These are phyloP conservation scores for Aspergillus sp. DNA, from an alignment of 2,329 filamentous ascomycete species.

Conservation along the genomic window DNA sequence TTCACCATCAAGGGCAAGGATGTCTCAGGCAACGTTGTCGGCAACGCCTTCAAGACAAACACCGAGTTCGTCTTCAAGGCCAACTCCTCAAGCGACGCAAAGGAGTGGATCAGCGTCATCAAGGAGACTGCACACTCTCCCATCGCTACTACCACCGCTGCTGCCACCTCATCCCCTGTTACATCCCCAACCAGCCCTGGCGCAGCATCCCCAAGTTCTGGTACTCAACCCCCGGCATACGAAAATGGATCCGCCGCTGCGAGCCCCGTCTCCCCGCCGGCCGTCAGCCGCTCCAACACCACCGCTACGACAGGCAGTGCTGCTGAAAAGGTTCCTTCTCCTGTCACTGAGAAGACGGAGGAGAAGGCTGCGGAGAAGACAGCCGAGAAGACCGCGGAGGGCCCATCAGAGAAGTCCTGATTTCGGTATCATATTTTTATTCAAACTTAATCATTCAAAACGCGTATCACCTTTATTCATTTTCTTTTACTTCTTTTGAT, in stretches of 20 bases:
- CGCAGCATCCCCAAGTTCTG: conserved; percentile 4
- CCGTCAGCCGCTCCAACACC: conserved; percentile 12
- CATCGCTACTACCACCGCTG: conserved; percentile 11
- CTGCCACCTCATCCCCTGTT: conserved; percentile 10
- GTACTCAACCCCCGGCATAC: conserved; percentile 25
- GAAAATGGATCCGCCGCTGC: conserved; percentile 23
- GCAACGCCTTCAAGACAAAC: conserved; percentile 74
- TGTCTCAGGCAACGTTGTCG: conserved; percentile 71
- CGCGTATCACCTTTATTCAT: neutral
- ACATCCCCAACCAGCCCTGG: conserved; percentile 6
- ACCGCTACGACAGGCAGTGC: neutral
- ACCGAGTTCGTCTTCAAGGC: conserved; percentile 88
- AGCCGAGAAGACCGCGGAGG: neutral
- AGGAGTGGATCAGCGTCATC: conserved; percentile 82
- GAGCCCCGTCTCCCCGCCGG: conserved; percentile 9
- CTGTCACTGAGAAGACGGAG: conserved; percentile 9
- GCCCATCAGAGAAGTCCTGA: neutral
- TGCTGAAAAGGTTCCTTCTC: conserved; percentile 3
- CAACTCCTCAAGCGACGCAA: conserved; percentile 73
- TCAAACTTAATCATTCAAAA: neutral
- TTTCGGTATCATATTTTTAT: neutral
- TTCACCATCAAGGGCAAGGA: conserved; percentile 98
- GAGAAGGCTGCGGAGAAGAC: too few species aligned
- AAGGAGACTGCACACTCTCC: conserved; percentile 29
- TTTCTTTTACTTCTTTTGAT: neutral